Evolutionary conservation across 2,329 filamentous ascomycete genomes (phyloP).

Genomic region (Domatiomyces catenatus): DNA sequence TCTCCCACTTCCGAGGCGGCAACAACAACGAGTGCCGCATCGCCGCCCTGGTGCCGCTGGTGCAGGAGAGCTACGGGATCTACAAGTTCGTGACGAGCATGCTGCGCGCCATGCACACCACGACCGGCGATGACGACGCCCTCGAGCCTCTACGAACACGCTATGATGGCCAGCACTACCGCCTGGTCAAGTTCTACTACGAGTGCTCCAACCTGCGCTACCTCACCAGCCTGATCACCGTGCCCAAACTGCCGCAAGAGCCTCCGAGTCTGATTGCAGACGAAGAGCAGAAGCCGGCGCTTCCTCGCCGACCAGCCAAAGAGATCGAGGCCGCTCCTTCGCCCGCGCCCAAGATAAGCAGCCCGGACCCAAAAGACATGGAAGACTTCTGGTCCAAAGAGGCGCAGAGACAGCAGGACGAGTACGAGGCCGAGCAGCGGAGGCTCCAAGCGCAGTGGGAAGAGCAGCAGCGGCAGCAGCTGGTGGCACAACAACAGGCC

Average conservation of each 20-base stretch:
- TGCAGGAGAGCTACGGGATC: slow-evolving; percentile 96
- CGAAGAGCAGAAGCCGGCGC: slow-evolving; percentile 65
- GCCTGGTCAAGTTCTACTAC: slow-evolving; percentile 95
- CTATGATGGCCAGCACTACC: slow-evolving; percentile 93
- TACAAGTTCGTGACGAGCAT: slow-evolving; percentile 99
- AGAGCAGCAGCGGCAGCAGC: slow-evolving; percentile 62
- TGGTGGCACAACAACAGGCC: slow-evolving; percentile 67
- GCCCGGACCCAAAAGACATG: slow-evolving; percentile 77
- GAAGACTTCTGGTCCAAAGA: slow-evolving; percentile 97
- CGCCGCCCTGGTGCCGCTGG: slow-evolving; percentile 77
- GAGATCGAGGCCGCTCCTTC: slow-evolving; percentile 57
- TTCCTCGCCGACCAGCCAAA: slow-evolving; percentile 59
- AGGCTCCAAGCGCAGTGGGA: slow-evolving; percentile 78
- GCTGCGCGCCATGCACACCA: slow-evolving; percentile 92
- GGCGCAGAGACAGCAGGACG: slow-evolving; percentile 75
- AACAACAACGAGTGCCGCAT: slow-evolving; percentile 95
- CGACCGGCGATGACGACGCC: slow-evolving; percentile 85
- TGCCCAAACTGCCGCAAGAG: slow-evolving; percentile 88
- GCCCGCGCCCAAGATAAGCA: slow-evolving; percentile 48
- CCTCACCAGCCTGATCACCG: slow-evolving; percentile 85
- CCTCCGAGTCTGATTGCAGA: slow-evolving; percentile 77
- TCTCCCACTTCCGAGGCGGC: slow-evolving; percentile 83
- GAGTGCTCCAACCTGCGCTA: slow-evolving; percentile 97
- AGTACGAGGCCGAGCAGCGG: slow-evolving; percentile 87
- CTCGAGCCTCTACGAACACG: slow-evolving; percentile 72